Evolutionary conservation across 2,329 filamentous ascomycete genomes (phyloP).

Genomic region (Apiospora phragmitis): DNA sequence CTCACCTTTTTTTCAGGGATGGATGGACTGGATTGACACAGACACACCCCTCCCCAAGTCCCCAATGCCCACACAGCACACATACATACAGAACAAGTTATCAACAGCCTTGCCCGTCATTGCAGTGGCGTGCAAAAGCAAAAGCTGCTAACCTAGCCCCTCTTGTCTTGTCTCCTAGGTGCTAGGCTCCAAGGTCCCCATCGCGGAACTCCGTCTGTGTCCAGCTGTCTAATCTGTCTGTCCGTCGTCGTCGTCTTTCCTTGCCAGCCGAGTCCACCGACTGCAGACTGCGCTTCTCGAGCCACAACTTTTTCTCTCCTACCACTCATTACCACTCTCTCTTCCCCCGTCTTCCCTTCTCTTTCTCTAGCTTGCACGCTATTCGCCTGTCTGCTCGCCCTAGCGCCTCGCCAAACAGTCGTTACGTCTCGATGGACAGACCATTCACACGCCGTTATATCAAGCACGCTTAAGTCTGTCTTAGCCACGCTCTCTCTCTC

Average conservation of each 20-base stretch:
- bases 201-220: neutral
- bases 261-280: neutral
- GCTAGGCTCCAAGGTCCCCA: neutral
- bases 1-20: constrained; percentile 4
- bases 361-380: constrained; percentile 1
- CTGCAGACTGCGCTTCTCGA: constrained; percentile 7
- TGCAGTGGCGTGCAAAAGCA: constrained; percentile 10
- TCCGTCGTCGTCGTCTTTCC: neutral
- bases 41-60: neutral
- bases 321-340: neutral
- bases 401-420: constrained; percentile 9
- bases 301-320: constrained; percentile 4
- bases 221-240: neutral
- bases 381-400: constrained; percentile 1
- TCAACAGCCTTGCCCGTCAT: constrained; percentile 11
- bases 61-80: neutral
- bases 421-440: neutral
- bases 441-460: constrained; percentile 10
- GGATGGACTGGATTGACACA: neutral
- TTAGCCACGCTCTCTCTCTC: constrained; percentile 11
- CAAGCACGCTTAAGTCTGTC: constrained; percentile 7
- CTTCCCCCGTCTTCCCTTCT: constrained; percentile 2
- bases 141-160: constrained; percentile 1
- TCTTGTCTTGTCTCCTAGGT: neutral
- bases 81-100: neutral